Evolutionary conservation across 257 asterid species (phyloP).

Genomic region (Solanum corneliomulleri): DNA sequence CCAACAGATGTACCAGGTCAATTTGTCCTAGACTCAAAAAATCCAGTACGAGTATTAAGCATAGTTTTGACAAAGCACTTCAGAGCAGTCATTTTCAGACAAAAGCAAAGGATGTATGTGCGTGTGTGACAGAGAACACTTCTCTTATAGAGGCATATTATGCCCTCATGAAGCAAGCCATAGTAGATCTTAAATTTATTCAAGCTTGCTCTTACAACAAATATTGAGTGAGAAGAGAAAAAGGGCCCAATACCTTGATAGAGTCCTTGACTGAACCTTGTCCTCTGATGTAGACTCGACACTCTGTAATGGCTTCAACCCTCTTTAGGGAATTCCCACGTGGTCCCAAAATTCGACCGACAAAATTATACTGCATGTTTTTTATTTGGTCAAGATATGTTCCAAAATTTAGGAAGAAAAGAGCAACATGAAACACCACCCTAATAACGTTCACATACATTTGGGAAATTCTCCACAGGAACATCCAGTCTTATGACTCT

Average conservation of each 20-base stretch:
- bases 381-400: background rate
- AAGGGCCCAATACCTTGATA: constrained; percentile 31
- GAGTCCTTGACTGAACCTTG: constrained; percentile 76
- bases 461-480: constrained; percentile 69
- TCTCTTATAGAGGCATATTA: background rate
- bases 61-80: background rate
- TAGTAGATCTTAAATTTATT: background rate
- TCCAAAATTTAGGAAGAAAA: background rate
- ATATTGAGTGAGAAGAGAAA: background rate
- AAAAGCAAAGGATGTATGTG: background rate
- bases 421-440: background rate
- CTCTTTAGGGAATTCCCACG: constrained; percentile 83
- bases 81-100: background rate
- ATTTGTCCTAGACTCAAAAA: background rate
- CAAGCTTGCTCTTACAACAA: background rate
- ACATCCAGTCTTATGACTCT: constrained; percentile 68
- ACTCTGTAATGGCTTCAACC: constrained; percentile 68
- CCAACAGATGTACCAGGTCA: background rate
- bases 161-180: background rate
- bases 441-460: constrained; percentile 26
- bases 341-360: constrained; percentile 72
- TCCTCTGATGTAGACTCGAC: constrained; percentile 70
- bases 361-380: constrained; percentile 63
- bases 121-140: background rate
- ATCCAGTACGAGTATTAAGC: background rate